phyloP scores from a whole-genome alignment of 768 basidiomycete genomes.

The Tubosaeta brunneosetosa region DNA sequence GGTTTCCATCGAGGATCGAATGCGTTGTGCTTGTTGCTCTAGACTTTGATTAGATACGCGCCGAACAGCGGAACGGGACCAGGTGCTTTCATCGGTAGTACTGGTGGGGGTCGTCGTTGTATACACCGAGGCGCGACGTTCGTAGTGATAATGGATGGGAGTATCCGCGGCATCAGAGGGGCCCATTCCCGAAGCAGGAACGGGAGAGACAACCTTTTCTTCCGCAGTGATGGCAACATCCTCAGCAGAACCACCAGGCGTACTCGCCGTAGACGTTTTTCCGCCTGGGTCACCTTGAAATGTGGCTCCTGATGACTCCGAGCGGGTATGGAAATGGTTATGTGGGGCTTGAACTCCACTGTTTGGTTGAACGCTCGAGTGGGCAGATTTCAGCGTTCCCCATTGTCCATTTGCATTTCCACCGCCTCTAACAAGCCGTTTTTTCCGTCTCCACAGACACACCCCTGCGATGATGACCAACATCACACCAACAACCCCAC shows the following conservation, averaged over 20 bases:
- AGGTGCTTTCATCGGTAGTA: slow-evolving; percentile 1
- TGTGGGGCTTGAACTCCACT: not conserved
- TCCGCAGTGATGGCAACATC: slow-evolving; percentile 10
- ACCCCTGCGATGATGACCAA: slow-evolving; percentile 31
- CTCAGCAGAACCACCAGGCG: slow-evolving; percentile 24
- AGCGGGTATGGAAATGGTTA: slow-evolving; percentile 14
- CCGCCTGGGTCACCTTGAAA: slow-evolving; percentile 9
- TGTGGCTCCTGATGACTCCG: slow-evolving; percentile 21
- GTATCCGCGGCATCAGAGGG: slow-evolving; percentile 18
- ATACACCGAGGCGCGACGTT: slow-evolving; percentile 18
- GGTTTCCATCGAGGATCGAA: slow-evolving; percentile 30
- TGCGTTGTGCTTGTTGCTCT: slow-evolving; percentile 30
- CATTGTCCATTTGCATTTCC: slow-evolving; percentile 20
- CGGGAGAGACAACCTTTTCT: slow-evolving; percentile 22
- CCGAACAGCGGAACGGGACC: slow-evolving; percentile 6
- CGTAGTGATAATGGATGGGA: slow-evolving; percentile 13
- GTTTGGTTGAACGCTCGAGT: slow-evolving; percentile 13
- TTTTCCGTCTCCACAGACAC: slow-evolving; percentile 26
- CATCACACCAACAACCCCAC: slow-evolving; percentile 36
- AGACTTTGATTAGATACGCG: slow-evolving; percentile 17
- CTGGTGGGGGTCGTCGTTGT: slow-evolving; percentile 12
- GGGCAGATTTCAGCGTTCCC: slow-evolving; percentile 25
- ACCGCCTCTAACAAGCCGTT: slow-evolving; percentile 23
- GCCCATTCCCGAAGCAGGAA: slow-evolving; percentile 12
- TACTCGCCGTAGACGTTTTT: slow-evolving; percentile 12